Base-by-base conservation (phyloP, 257 asterid genomes). In the Agastache rugosa region DNA sequence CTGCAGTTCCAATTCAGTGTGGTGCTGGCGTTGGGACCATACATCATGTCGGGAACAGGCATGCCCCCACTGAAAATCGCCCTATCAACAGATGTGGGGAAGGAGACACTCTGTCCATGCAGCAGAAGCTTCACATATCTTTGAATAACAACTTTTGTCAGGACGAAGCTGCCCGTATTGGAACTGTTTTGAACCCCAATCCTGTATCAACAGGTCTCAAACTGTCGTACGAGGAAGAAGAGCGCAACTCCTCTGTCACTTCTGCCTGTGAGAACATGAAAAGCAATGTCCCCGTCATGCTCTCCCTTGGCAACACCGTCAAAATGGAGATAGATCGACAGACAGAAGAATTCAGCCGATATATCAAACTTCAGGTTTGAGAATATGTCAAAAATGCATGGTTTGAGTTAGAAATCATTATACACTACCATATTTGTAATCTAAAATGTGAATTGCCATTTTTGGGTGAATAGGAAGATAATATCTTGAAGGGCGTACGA, bases 151-250 rank as follows among this genome's bases (percentile, higher is more conserved):
- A 72, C 81, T 77, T 73, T 23, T 78, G 82, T 74, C 79, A 76
- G 31, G 82, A 76, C 31, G 87, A 88, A 67, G 59, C 73, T 34
- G 81, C 71, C 68, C 85, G 60, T 48, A 56, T 73, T 41, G 90
- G 89, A 63, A 73, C 85, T 5, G 78, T 79, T 79, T 71, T 83
- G 74, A 90, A 85, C 74, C 85, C 86, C 20, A 86, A 82, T 84
- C 73, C 83, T 17, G 90, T 88, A 12, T 88, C 96, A 23, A 90
- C 91, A 16, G 95, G 96, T 20, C 89, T 88, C 74, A 81, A 81
- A 72, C 92, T 87, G 29, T 79, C 91, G 8, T 88, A 79, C 5
- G 91, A 85, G 77, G 90, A 88, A 67, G 93, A 87, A 35, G 92
- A 87, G 78, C 90, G 77, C 45, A 84, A 73, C 67, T 81, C 89